These are phyloP conservation scores for Phytophthora meadii DNA, from an alignment of 352 stramenopile genomes.

Conservation along the genomic window DNA sequence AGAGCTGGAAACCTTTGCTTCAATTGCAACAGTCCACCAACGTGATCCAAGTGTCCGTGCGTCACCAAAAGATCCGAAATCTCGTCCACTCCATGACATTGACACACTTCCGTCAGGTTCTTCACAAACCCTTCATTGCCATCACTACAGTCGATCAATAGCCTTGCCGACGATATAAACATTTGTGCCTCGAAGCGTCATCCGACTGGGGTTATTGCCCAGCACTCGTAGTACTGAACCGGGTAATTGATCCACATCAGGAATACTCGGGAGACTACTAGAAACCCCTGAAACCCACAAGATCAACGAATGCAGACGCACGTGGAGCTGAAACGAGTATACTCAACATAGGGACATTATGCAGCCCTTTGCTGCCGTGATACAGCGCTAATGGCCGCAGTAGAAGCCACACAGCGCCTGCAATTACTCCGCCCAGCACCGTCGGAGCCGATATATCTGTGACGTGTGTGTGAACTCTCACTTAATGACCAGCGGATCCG, in stretches of 20 bases:
- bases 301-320: slow-evolving; percentile 47
- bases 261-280: slow-evolving; percentile 41
- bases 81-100: slow-evolving; percentile 44
- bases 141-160: slow-evolving; percentile 86
- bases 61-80: slow-evolving; percentile 89
- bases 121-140: slow-evolving; percentile 70
- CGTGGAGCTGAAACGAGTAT: no score
- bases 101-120: slow-evolving; percentile 52
- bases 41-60: slow-evolving; percentile 90
- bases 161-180: slow-evolving; percentile 89
- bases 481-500: not conserved
- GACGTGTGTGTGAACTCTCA: slow-evolving; percentile 17
- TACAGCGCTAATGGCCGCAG: no score
- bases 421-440: no score
- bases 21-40: slow-evolving; percentile 79
- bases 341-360: no score
- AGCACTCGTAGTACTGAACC: slow-evolving; percentile 74
- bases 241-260: slow-evolving; percentile 53
- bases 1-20: slow-evolving; percentile 59
- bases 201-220: slow-evolving; percentile 85
- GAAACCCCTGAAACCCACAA: slow-evolving; percentile 55
- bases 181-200: slow-evolving; percentile 92
- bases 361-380: no score
- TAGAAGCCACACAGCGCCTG: not conserved
- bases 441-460: slow-evolving; percentile 24